Evolutionary conservation across 495 filamentous ascomycete genomes (phyloP).

Genomic region (Jackrogersella multiformis): DNA sequence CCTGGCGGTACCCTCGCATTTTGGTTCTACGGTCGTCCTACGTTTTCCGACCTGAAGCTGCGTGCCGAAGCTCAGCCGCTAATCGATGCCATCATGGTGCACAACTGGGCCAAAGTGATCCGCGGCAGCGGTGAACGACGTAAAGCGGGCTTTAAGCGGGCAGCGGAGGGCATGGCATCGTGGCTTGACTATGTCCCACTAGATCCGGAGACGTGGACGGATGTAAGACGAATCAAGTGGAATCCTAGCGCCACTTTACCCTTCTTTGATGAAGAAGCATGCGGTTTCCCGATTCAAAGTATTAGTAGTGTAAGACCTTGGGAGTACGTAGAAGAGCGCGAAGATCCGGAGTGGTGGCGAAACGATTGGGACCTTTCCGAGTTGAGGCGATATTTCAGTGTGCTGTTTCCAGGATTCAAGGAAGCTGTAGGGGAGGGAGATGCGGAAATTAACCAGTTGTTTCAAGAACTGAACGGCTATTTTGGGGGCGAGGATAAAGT

Average conservation of each 20-base stretch:
- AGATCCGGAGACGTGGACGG: slow-evolving; percentile 26
- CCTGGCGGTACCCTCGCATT: slow-evolving; percentile 45
- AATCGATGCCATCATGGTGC: slow-evolving; percentile 35
- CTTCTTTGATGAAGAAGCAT: slow-evolving; percentile 25
- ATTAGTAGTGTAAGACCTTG: not conserved
- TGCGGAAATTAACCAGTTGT: not conserved
- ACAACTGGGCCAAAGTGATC: slow-evolving; percentile 31
- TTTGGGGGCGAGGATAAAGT: not conserved
- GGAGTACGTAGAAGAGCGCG: not conserved
- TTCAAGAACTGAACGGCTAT: not conserved
- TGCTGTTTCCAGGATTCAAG: slow-evolving; percentile 4
- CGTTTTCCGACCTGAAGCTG: slow-evolving; percentile 33
- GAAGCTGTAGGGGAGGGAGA: not conserved
- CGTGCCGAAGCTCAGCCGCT: slow-evolving; percentile 11
- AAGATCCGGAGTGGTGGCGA: slow-evolving; percentile 10
- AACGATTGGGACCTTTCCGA: slow-evolving; percentile 9
- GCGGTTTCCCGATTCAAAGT: slow-evolving; percentile 8
- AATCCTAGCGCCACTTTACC: slow-evolving; percentile 33
- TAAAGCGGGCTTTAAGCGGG: slow-evolving; percentile 8
- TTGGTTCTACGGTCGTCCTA: slow-evolving; percentile 48
- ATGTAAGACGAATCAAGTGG: slow-evolving; percentile 42
- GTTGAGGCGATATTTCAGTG: slow-evolving; percentile 2
- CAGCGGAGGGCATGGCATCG: slow-evolving; percentile 31
- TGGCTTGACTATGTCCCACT: slow-evolving; percentile 45
- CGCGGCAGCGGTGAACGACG: slow-evolving; percentile 13